Evolutionary conservation across 345 rosid genomes (phyloP), one percentile per base, ranked within the genome.

Genomic region (Eucalyptus guilfoylei): DNA sequence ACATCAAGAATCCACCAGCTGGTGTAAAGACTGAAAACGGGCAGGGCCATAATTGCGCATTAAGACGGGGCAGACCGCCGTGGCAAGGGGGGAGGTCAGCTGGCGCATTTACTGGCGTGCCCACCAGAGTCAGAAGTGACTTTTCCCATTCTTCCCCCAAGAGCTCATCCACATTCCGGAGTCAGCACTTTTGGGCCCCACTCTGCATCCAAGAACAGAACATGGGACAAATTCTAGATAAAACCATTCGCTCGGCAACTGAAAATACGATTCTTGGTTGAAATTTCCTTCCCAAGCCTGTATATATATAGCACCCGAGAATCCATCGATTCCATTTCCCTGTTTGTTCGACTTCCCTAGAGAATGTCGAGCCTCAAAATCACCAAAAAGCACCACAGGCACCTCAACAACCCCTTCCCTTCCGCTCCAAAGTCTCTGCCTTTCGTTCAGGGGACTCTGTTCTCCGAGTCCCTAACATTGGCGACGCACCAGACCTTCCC

Each of bases 351-450:
- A 86, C 30, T 40, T 40, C 47, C 47, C 45, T 23, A 13, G n/a
- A 85, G 55, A 85, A 94, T 94, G 95, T 89, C 89, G 85, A 89
- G 88, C 88, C 87, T 93, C 28, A 95, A 90, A 80, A 93, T 94
- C 91, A 93, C 90, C 45, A 93, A 93, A 88, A 95, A 92, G 89
- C 96, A 95, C 90, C 94, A 93, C 49, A 95, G 92, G 54, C 96
- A 67, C 92, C 72, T 95, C 72, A 95, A 95, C 91, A 95, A 95
- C 52, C 97, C 97, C 37, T 95, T 94, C 90, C 95, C 96, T 69
- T 90, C 95, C 9, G 45, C 93, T 1, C 96, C 96, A 50, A 89
- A 17, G 86, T 90, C 93, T 87, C 92, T 93, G 40, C 96, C 95
- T 26, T 89, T 92, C 87, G 85, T 94, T 50, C 93, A 89, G 62